These are phyloP conservation scores for Scolecobasidium constrictum DNA, from an alignment of 2,329 filamentous ascomycete species.

Conservation along the genomic window DNA sequence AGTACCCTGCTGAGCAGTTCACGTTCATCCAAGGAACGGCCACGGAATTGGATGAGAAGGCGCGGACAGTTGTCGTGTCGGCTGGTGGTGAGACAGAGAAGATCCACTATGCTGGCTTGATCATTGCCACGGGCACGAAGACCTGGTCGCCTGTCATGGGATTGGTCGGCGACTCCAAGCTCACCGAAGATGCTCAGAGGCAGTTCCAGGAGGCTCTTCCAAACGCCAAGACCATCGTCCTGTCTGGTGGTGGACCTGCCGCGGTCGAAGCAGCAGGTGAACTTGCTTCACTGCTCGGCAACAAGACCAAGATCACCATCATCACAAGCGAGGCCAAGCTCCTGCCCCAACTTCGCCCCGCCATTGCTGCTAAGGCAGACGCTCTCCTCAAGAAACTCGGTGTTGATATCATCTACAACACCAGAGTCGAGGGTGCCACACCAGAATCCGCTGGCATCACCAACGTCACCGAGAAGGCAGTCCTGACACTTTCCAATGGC, in stretches of 20 bases:
- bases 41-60: conserved; percentile 32
- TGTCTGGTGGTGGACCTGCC: conserved; percentile 25
- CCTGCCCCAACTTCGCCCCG: conserved; percentile 29
- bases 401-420: conserved; percentile 33
- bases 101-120: conserved; percentile 41
- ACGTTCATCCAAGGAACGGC: conserved; percentile 41
- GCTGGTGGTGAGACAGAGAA: conserved; percentile 19
- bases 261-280: conserved; percentile 29
- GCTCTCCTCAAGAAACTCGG: conserved; percentile 34
- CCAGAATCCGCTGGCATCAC: conserved; percentile 25
- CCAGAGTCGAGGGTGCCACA: conserved; percentile 21
- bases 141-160: conserved; percentile 35
- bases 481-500: conserved; percentile 28
- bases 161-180: conserved; percentile 22
- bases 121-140: conserved; percentile 44
- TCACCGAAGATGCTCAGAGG: conserved; percentile 18
- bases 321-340: conserved; percentile 30
- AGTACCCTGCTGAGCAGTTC: conserved; percentile 37
- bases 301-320: conserved; percentile 33
- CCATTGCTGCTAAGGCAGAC: conserved; percentile 32
- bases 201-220: conserved; percentile 21
- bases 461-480: conserved; percentile 32
- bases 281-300: conserved; percentile 18
- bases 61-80: conserved; percentile 33
- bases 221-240: conserved; percentile 23